A percentile compares a stretch with the other conserved stretches of the same genome.
phyloP scores from a whole-genome alignment of 2,329 filamentous ascomycete species.

The Coniella vitis region DNA sequence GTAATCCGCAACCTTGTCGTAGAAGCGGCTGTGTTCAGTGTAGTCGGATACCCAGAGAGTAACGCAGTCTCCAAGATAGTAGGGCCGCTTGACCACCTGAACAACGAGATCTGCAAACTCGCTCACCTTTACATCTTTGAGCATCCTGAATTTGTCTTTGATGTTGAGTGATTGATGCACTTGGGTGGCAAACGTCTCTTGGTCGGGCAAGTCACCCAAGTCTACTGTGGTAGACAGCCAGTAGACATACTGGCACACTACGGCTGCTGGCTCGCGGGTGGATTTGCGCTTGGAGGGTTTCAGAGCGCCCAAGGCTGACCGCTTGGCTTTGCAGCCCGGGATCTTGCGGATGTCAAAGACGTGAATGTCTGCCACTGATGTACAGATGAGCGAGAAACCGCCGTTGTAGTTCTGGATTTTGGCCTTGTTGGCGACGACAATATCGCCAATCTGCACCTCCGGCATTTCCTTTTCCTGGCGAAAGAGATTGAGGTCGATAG shows the following conservation, averaged over 20 bases:
- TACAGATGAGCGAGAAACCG: conserved; percentile 37
- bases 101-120: conserved; percentile 64
- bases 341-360: conserved; percentile 30
- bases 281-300: conserved; percentile 10
- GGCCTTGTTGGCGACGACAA: conserved; percentile 54
- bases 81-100: conserved; percentile 55
- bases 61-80: conserved; percentile 36
- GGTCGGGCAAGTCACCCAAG: conserved; percentile 36
- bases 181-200: conserved; percentile 35
- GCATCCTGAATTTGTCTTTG: conserved; percentile 53
- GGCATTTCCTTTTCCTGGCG: conserved; percentile 43
- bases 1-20: too few relatives aligned
- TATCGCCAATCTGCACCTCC: conserved; percentile 45
- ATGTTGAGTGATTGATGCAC: conserved; percentile 34
- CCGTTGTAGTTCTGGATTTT: conserved; percentile 39
- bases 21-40: conserved; percentile 62
- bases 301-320: conserved; percentile 23
- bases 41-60: conserved; percentile 78
- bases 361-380: conserved; percentile 34
- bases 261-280: conserved; percentile 18
- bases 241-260: conserved; percentile 40
- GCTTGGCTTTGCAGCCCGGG: not conserved
- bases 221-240: conserved; percentile 38
- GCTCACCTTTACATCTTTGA: conserved; percentile 53
- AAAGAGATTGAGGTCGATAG: conserved; percentile 55